Percentiles rank a stretch among this genome's conserved stretches.
Conservation (phyloP, 306 rosid genomes). For the Crotalaria pallida region DNA sequence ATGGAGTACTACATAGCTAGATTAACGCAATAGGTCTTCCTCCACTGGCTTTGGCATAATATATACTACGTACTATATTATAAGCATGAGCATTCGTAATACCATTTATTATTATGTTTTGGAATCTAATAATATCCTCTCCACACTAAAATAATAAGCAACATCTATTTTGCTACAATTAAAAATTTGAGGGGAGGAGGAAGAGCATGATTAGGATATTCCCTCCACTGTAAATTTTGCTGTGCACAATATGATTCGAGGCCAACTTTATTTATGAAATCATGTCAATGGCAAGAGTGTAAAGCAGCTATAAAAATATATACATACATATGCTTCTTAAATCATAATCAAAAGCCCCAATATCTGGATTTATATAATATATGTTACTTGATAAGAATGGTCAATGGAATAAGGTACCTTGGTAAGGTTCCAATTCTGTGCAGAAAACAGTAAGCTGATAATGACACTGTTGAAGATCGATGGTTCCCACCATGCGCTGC, state of each 20-base stretch:
- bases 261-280: constrained; percentile 27
- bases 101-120: constrained; percentile 1
- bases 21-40: constrained; percentile 3
- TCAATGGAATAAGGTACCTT: constrained; percentile 36
- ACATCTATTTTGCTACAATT: not conserved
- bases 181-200: constrained; percentile 22
- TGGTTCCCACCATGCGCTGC: constrained; percentile 19
- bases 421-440: constrained; percentile 34
- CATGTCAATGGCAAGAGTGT: constrained; percentile 23
- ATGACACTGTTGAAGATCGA: constrained; percentile 23
- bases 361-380: constrained; percentile 3
- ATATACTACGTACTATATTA: too few species aligned
- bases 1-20: not conserved
- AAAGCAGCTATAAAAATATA: constrained; percentile 22
- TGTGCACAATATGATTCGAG: constrained; percentile 27
- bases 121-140: constrained; percentile 35
- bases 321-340: constrained; percentile 12
- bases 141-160: constrained; percentile 20
- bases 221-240: constrained; percentile 27
- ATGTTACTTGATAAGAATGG: constrained; percentile 16
- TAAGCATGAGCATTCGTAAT: too few species aligned
- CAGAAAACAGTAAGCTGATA: constrained; percentile 23
- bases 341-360: constrained; percentile 31
- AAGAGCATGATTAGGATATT: constrained; percentile 47
- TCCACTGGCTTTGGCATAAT: not conserved